These are phyloP conservation scores for Monosporascus cannonballus DNA, from an alignment of 2,329 filamentous ascomycete genomes.

Conservation along the genomic window DNA sequence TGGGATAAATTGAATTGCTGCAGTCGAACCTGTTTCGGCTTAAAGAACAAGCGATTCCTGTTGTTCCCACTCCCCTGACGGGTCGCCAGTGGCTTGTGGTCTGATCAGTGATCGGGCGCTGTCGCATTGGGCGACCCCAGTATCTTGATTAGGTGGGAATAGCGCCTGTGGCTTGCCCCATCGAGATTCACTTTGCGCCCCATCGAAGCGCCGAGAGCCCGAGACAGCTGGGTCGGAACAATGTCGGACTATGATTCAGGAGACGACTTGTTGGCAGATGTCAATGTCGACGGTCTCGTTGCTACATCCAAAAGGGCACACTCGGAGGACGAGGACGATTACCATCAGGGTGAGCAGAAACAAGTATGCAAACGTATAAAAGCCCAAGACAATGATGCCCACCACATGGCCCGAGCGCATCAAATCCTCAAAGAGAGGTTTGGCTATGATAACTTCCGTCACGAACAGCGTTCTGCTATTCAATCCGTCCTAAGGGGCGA, in stretches of 20 bases:
- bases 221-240: background rate
- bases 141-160: no score
- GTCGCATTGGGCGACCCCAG: no score
- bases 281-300: slow-evolving; percentile 14
- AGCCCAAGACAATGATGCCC: slow-evolving; percentile 1
- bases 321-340: background rate
- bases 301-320: slow-evolving; percentile 6
- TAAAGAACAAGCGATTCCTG: no score
- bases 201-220: background rate
- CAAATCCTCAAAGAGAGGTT: slow-evolving; percentile 32
- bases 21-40: no score
- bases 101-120: no score
- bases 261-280: slow-evolving; percentile 27
- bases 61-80: no score
- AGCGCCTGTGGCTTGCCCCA: no score
- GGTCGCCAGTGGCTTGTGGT: no score
- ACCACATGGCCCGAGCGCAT: slow-evolving; percentile 11
- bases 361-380: slow-evolving; percentile 3
- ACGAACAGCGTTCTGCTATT: slow-evolving; percentile 40
- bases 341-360: background rate
- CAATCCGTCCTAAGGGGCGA: slow-evolving; percentile 29
- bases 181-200: no score
- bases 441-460: slow-evolving; percentile 33
- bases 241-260: slow-evolving; percentile 28
- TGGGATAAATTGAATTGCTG: no score